Base-by-base conservation (phyloP, 768 basidiomycete species). In the Pisolithus marmoratus region DNA sequence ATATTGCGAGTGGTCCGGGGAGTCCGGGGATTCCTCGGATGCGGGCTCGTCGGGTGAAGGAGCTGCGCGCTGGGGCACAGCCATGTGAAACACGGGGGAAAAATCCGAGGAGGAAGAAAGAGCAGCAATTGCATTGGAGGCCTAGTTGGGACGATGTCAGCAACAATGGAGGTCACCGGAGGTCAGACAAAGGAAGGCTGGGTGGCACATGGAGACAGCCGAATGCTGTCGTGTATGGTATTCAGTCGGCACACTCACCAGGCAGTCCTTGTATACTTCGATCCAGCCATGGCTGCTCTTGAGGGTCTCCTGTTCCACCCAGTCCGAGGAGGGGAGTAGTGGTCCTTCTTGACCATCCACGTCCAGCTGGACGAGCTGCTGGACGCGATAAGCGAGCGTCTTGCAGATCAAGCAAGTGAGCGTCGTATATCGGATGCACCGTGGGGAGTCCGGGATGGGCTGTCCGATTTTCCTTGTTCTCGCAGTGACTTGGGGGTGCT, bases 251-350 rank as follows among this genome's bases (percentile, higher is more conserved):
- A 29, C 12, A 79, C 88, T 77, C 69, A 90, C 88, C 68, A 87
- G 62, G 60, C 82, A 84, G 48, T 74, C 72, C 49, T 74, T 76
- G 60, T 83, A 74, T 19, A 90, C 77, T 59, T 90, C 83, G 54
- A 91, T 76, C 86, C 85, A 89, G 11, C 88, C 89, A 49, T 63
- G 80, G 31, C 73, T 67, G 57, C 83, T 85, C 67, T 80, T 81
- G 67, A 90, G 72, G 47, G 81, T 70, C 61, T 87, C 85, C 46
- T 79, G 76, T 69, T 90, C 88, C 6, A 81, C 82, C 85, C 86
- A 90, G 42, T 87, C 85, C 48, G 84, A 81, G 1, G 80, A 80
- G 15, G 88, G 86, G 46, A 88, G 69, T 15, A 89, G 67, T 3
- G 82, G 79, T 8, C 84, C 82, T 49, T 84, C 84, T 46, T 77